A percentile compares a stretch with the other conserved stretches of the same genome.
These are phyloP conservation scores for Ascoidea rubescens DNA, from an alignment of 805 yeast genomes.

Conservation along the genomic window DNA sequence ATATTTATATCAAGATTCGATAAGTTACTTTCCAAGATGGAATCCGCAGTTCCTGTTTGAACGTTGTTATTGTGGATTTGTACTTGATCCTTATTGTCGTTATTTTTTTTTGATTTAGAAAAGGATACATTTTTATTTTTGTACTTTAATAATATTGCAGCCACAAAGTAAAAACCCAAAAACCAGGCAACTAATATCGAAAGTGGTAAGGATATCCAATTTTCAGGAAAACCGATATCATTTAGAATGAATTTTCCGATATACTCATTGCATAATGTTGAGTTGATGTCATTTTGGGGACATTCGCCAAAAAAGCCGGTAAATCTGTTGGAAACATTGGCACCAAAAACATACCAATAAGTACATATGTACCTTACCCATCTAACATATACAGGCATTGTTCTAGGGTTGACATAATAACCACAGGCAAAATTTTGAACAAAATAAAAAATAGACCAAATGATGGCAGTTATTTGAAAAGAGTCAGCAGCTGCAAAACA, in stretches of 20 bases:
- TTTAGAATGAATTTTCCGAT: conserved; percentile 40
- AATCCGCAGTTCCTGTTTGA: background rate
- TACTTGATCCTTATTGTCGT: background rate
- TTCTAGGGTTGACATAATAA: conserved; percentile 56
- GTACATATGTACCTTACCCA: conserved; percentile 73
- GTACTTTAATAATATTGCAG: conserved; percentile 32
- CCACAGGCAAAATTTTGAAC: conserved; percentile 72
- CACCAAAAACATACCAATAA: conserved; percentile 71
- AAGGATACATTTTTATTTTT: conserved; percentile 13
- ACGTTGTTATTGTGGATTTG: background rate
- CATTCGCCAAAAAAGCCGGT: conserved; percentile 49
- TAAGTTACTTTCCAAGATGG: background rate
- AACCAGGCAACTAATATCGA: conserved; percentile 45
- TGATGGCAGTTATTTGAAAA: conserved; percentile 44
- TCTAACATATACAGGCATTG: conserved; percentile 73
- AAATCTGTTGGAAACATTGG: conserved; percentile 49
- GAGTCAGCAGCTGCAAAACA: conserved; percentile 44
- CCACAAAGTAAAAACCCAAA: conserved; percentile 35
- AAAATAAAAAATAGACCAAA: conserved; percentile 53
- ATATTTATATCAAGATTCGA: background rate
- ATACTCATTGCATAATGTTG: conserved; percentile 31
- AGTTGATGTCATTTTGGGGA: conserved; percentile 19
- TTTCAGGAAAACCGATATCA: conserved; percentile 42
- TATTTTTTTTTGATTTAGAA: conserved; percentile 1
- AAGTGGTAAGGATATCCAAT: conserved; percentile 58